Evolutionary conservation across 1,284 basidiomycete species (phyloP), one percentile per base, ranked within the genome.

Genomic region (Caloboletus firmus): DNA sequence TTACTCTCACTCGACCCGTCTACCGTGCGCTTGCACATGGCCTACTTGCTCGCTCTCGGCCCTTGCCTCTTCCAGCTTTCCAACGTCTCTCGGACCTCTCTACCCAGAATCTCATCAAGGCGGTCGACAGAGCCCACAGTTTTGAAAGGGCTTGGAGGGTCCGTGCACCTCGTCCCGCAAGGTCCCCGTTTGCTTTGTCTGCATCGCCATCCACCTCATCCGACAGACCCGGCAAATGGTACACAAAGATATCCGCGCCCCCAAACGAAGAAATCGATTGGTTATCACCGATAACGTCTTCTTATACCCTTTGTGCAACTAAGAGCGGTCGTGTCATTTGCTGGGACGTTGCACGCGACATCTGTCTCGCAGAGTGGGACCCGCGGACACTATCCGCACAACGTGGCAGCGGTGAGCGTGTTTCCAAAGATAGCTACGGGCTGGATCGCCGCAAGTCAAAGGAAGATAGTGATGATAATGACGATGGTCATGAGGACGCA

Each of bases 241-340:
- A 84, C 72, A 84, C 79, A 56, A 73, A 84, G 51, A 81, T 87
- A 56, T 78, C 76, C 30, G 78, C 84, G 1, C 86, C 85, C 0
- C 80, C 83, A 9, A 69, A 74, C 30, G 85, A 88, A 61, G 83
- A 87, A 52, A 80, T 89, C 13, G 85, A 89, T 59, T 89, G 85
- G 86, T 68, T 88, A 11, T 86, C 84, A 3, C 85, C 86, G 18
- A 87, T 89, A 60, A 88, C 86, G 1, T 84, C 83, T 6, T 83
- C 79, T 40, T 89, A 88, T 62, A 85, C 80, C 4, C 77, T 89
- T 17, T 88, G 85, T 60, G 83, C 85, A 2, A 89, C 86, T 0
- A 86, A 85, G 69, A 82, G 78, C 51, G 86, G 87, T 3, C 83
- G 83, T 60, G 84, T 89, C n/a, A 79, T 89, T 8, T 89, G 86